phyloP scores from a whole-genome alignment of 2,329 filamentous ascomycete species.

The Penicillium sp. region DNA sequence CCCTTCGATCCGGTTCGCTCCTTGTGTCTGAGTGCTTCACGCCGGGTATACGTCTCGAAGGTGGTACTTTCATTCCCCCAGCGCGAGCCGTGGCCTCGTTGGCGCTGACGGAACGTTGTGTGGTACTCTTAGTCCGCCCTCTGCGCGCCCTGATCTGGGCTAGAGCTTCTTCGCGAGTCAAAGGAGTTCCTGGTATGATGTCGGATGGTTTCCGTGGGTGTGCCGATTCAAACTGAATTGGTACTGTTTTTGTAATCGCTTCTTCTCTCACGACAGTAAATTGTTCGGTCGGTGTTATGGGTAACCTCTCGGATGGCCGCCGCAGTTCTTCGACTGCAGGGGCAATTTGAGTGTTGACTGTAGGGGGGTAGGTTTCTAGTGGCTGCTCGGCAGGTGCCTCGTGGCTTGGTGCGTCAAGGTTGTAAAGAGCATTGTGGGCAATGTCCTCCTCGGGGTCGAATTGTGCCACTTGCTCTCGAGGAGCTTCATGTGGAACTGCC shows the following conservation, averaged over 20 bases:
- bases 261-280: constrained; percentile 16
- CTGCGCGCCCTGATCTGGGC: constrained; percentile 48
- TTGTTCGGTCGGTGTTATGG: constrained; percentile 15
- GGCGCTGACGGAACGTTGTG: constrained; percentile 38
- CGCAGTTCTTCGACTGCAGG: background rate
- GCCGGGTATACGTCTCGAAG: constrained; percentile 32
- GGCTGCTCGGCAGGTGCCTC: background rate
- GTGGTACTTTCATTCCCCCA: constrained; percentile 22
- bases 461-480: background rate
- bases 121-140: constrained; percentile 40
- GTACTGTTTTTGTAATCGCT: constrained; percentile 29
- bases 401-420: background rate
- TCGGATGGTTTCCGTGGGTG: constrained; percentile 20
- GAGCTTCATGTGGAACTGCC: background rate
- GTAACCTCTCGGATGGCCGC: background rate
- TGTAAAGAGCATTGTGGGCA: background rate
- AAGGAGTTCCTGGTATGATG: constrained; percentile 38
- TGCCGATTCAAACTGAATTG: constrained; percentile 26
- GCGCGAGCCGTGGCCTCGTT: constrained; percentile 30
- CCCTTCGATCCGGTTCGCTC: constrained; percentile 30
- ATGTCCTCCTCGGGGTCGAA: background rate
- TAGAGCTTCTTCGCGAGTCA: constrained; percentile 46
- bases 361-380: background rate
- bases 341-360: background rate
- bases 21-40: constrained; percentile 27